Conservation (phyloP, 2,329 filamentous ascomycete genomes). For the Tolypocladium paradoxum region DNA sequence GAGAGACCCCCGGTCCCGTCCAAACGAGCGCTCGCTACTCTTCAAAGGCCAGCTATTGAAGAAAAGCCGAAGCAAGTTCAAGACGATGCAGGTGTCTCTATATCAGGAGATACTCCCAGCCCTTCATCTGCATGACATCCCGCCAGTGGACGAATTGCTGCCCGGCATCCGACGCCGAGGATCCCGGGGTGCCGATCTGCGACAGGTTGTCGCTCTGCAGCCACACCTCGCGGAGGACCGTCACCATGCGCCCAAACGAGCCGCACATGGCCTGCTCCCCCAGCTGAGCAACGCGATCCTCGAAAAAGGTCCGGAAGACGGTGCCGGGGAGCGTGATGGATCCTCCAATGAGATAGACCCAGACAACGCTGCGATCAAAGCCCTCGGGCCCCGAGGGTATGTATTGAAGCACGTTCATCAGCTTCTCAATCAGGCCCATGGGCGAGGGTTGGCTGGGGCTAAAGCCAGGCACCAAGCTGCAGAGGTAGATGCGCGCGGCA, state of each 20-base stretch:
- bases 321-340: constrained; percentile 64
- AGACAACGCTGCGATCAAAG: constrained; percentile 83
- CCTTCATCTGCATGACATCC: constrained; percentile 83
- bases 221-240: constrained; percentile 78
- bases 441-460: constrained; percentile 64
- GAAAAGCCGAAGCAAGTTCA: constrained; percentile 7
- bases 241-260: constrained; percentile 74
- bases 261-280: constrained; percentile 71
- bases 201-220: constrained; percentile 54
- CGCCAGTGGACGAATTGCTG: constrained; percentile 80
- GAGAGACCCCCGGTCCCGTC: constrained; percentile 7
- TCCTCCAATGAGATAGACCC: constrained; percentile 85
- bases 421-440: constrained; percentile 64
- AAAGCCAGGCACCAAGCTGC: constrained; percentile 85
- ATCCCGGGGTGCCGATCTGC: constrained; percentile 22
- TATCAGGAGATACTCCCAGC: constrained; percentile 88
- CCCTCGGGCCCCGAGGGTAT: constrained; percentile 74
- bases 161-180: constrained; percentile 24
- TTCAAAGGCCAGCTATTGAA: constrained; percentile 27
- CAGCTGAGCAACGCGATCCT: constrained; percentile 61
- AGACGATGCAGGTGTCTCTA: constrained; percentile 26
- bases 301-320: constrained; percentile 66
- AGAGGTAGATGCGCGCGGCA: constrained; percentile 92
- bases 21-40: constrained; percentile 10
- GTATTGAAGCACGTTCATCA: constrained; percentile 64